Conservation (phyloP, 139 green algal species). For the Chlorella sp. region DNA sequence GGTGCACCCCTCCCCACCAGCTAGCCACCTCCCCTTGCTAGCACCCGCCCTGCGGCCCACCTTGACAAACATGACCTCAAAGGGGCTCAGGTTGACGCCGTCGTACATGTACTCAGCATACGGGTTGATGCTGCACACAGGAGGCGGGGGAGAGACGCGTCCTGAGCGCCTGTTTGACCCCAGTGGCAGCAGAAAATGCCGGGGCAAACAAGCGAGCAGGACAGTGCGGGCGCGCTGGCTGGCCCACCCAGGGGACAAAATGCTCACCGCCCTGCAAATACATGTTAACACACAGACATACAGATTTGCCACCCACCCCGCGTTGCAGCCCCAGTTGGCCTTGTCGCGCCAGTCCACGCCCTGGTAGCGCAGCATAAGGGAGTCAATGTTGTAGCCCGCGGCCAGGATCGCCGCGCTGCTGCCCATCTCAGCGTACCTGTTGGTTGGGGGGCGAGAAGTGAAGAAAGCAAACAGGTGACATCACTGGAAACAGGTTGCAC, state of each 20-base stretch:
- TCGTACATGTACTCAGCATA: constrained; percentile 39
- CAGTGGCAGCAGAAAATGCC: too few species aligned
- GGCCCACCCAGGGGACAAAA: too few species aligned
- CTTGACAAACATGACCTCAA: constrained; percentile 43
- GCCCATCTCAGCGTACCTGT: constrained; percentile 70
- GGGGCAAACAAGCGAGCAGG: too few species aligned
- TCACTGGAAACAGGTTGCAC: too few species aligned
- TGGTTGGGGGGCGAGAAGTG: neutral
- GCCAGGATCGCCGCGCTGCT: constrained; percentile 63
- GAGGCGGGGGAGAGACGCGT: too few species aligned
- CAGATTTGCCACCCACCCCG: constrained; percentile 26
- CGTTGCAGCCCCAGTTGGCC: constrained; percentile 35
- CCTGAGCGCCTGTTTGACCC: too few species aligned
- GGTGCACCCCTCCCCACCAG: neutral
- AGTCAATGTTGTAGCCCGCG: constrained; percentile 75
- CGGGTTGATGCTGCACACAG: constrained; percentile 15
- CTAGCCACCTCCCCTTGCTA: neutral
- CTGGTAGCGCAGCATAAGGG: constrained; percentile 66
- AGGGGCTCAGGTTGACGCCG: constrained; percentile 35
- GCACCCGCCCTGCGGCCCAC: constrained; percentile 19
- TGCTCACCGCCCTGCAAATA: too few species aligned
- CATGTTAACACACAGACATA: too few species aligned
- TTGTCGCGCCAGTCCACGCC: constrained; percentile 45
- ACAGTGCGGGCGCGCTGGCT: too few species aligned
- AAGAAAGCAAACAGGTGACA: too few species aligned